Percentiles rank a stretch among this genome's conserved stretches.
Evolutionary conservation across 139 green algal genomes (phyloP).

Genomic region (Gonium pectorale): DNA sequence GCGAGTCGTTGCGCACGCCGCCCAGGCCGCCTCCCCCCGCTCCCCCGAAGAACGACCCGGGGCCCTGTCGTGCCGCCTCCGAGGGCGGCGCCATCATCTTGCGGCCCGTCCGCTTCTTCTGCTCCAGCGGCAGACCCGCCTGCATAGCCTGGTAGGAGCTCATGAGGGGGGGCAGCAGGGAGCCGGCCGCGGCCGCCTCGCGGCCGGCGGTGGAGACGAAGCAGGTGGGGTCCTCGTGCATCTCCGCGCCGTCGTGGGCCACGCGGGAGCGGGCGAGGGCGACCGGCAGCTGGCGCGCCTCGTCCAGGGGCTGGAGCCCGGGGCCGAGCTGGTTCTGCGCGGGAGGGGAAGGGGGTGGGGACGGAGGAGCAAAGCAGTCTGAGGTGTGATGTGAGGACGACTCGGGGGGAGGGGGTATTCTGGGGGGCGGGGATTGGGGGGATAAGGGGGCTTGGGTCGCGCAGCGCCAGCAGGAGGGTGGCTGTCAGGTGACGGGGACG

Average conservation of each 20-base stretch:
- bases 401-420: too few species aligned
- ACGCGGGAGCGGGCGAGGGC: not conserved
- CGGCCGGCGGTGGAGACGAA: not conserved
- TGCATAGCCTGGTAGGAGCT: slow-evolving; percentile 34
- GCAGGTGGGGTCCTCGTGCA: not conserved
- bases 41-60: not conserved
- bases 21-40: too few species aligned
- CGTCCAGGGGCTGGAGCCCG: not conserved
- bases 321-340: not conserved
- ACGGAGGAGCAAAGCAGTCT: not conserved
- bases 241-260: slow-evolving; percentile 22
- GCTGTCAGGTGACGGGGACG: too few species aligned
- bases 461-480: too few species aligned
- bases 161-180: not conserved
- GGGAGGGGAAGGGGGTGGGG: not conserved
- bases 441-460: too few species aligned
- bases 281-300: not conserved
- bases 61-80: not conserved
- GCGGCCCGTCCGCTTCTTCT: slow-evolving; percentile 29
- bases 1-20: too few species aligned
- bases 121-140: not conserved
- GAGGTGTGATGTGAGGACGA: not conserved
- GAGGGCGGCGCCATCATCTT: not conserved
- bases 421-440: too few species aligned
- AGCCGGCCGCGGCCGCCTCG: not conserved